These are phyloP conservation scores for Neofusicoccum sp. DNA, from an alignment of 2,329 filamentous ascomycete genomes.

Conservation along the genomic window DNA sequence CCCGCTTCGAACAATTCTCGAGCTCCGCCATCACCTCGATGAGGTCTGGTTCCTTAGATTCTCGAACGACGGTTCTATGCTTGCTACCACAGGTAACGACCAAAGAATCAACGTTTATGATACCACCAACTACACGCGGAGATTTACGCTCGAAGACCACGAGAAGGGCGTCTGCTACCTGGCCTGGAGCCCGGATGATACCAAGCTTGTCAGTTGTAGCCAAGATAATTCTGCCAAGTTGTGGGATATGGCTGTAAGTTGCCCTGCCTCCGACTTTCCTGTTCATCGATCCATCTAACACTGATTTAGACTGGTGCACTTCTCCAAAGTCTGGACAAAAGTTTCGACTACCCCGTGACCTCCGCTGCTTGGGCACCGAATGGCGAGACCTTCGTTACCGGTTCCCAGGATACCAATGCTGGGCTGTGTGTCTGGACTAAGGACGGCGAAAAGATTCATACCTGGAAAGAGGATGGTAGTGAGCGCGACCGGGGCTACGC, in stretches of 20 bases:
- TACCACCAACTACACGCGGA: conserved; percentile 64
- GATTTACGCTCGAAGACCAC: conserved; percentile 65
- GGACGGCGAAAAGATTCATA: conserved; percentile 59
- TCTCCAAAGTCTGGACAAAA: conserved; percentile 57
- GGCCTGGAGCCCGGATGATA: conserved; percentile 89
- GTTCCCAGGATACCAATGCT: conserved; percentile 38
- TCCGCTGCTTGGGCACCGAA: conserved; percentile 87
- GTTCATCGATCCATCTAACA: no score
- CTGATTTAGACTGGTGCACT: conserved; percentile 46
- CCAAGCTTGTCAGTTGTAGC: conserved; percentile 79
- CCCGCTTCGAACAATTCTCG: conserved; percentile 67
- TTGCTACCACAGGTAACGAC: conserved; percentile 80
- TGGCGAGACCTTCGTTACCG: conserved; percentile 73
- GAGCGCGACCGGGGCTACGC: conserved; percentile 13
- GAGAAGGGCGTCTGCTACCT: conserved; percentile 75
- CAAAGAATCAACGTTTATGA: conserved; percentile 79
- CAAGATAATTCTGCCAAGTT: conserved; percentile 68
- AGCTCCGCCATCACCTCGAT: conserved; percentile 70
- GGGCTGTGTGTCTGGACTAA: conserved; percentile 58
- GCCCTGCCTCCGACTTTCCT: neutral
- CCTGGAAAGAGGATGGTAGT: conserved; percentile 59
- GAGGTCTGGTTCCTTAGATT: conserved; percentile 93
- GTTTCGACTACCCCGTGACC: conserved; percentile 79
- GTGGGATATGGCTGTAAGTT: conserved; percentile 59
- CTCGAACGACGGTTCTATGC: conserved; percentile 77